Conservation (phyloP, 495 filamentous ascomycete genomes). For the Podospora anserina region DNA sequence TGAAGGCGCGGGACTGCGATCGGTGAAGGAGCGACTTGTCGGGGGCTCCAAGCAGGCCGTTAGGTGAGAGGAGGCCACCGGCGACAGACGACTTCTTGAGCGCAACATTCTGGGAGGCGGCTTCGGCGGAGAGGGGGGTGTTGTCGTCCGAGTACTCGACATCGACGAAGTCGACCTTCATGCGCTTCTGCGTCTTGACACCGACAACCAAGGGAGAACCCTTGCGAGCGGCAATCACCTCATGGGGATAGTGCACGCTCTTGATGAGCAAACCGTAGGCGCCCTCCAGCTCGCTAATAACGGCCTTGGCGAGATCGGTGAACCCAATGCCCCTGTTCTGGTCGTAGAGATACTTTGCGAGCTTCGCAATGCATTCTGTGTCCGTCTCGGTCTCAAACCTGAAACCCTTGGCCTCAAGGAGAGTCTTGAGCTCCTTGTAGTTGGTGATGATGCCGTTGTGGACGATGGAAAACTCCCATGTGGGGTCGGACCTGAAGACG, state of each 20-base stretch:
- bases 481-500: constrained; percentile 61
- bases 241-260: constrained; percentile 97
- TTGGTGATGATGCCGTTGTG: constrained; percentile 99
- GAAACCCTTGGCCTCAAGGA: constrained; percentile 92
- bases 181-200: constrained; percentile 92
- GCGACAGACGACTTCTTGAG: constrained; percentile 69
- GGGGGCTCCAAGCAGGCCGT: constrained; percentile 75
- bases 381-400: constrained; percentile 98
- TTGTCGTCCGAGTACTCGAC: constrained; percentile 89
- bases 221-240: constrained; percentile 96
- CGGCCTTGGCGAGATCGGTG: constrained; percentile 90
- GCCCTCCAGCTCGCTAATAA: constrained; percentile 97
- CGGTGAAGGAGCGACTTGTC: constrained; percentile 98
- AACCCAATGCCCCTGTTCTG: constrained; percentile 93
- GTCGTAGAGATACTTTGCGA: constrained; percentile 97
- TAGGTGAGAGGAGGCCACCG: constrained; percentile 56
- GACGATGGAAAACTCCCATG: constrained; percentile 93
- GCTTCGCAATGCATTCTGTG: constrained; percentile 97
- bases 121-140: constrained; percentile 82
- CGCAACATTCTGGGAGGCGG: constrained; percentile 92
- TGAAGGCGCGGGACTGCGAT: constrained; percentile 95
- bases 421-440: constrained; percentile 97
- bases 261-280: constrained; percentile 96
- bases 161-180: constrained; percentile 99
- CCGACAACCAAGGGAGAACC: constrained; percentile 95